phyloP scores from a whole-genome alignment of 2,329 filamentous ascomycete species.

The Claviceps digitariae region DNA sequence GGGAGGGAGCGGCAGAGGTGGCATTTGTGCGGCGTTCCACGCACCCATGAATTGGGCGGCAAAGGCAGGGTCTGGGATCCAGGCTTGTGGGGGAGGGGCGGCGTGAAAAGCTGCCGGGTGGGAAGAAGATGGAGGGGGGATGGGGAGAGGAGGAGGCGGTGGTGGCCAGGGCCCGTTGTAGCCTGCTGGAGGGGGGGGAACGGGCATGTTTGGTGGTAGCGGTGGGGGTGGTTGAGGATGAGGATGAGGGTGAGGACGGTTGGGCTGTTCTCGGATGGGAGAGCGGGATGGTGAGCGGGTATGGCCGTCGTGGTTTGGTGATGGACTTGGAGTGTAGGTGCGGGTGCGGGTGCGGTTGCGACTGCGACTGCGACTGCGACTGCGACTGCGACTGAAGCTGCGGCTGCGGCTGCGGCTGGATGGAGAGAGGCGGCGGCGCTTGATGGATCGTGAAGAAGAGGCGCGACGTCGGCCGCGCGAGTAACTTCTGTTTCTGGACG shows the following conservation, averaged over 20 bases:
- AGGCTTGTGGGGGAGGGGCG: slow-evolving; percentile 9
- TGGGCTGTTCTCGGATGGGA: not conserved
- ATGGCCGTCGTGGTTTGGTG: slow-evolving; percentile 9
- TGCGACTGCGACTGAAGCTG: slow-evolving; percentile 13
- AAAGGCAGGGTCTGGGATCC: slow-evolving; percentile 17
- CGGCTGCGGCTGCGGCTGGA: slow-evolving; percentile 12
- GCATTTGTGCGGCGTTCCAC: slow-evolving; percentile 12
- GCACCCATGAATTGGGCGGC: slow-evolving; percentile 15
- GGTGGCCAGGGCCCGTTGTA: slow-evolving; percentile 30
- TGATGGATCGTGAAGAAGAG: slow-evolving; percentile 17
- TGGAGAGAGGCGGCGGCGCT: slow-evolving; percentile 16
- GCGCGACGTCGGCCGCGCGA: slow-evolving; percentile 18
- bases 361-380: slow-evolving; percentile 9
- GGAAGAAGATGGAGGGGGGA: not conserved
- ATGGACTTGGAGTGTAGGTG: slow-evolving; percentile 14
- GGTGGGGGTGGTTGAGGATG: slow-evolving; percentile 13
- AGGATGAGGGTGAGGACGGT: slow-evolving; percentile 9
- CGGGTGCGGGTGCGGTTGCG: slow-evolving; percentile 12
- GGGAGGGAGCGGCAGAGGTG: slow-evolving; percentile 8
- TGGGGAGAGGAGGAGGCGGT: slow-evolving; percentile 16
- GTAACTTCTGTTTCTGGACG: slow-evolving; percentile 11
- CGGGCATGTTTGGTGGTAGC: slow-evolving; percentile 4
- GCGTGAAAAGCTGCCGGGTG: not conserved
- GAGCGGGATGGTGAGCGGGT: slow-evolving; percentile 12
- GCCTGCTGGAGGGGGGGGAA: slow-evolving; percentile 23